These are phyloP conservation scores for Monilinia fructigena DNA, from an alignment of 2,329 filamentous ascomycete genomes.

Conservation along the genomic window DNA sequence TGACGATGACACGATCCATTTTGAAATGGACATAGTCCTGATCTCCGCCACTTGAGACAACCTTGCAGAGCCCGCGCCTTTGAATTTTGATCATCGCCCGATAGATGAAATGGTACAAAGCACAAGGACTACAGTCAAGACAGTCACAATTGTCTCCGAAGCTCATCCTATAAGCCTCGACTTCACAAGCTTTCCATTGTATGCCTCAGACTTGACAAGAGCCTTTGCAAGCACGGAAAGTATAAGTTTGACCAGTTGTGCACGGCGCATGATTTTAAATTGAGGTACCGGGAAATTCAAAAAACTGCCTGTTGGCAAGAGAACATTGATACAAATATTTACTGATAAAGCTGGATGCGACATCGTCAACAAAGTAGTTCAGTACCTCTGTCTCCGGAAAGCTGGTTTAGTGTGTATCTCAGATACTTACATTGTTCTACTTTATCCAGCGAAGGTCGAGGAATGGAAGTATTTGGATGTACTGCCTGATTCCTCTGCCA, in stretches of 20 bases:
- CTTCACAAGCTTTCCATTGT: neutral
- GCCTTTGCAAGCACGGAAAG: slow-evolving; percentile 9
- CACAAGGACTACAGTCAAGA: neutral
- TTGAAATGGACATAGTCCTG: neutral
- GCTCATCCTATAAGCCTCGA: neutral
- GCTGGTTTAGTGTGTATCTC: slow-evolving; percentile 31
- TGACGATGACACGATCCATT: neutral
- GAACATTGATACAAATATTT: slow-evolving; percentile 23
- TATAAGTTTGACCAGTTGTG: slow-evolving; percentile 31
- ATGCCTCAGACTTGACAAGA: slow-evolving; percentile 1
- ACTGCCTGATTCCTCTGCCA: slow-evolving; percentile 2
- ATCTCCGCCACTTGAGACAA: neutral
- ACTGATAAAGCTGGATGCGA: slow-evolving; percentile 20
- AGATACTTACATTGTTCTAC: slow-evolving; percentile 30
- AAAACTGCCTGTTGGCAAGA: slow-evolving; percentile 26
- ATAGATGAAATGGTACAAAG: neutral
- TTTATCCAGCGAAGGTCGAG: slow-evolving; percentile 33
- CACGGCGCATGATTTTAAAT: slow-evolving; percentile 34
- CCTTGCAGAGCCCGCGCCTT: neutral
- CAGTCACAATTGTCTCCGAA: slow-evolving; percentile 1
- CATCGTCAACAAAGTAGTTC: slow-evolving; percentile 26
- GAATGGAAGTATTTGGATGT: slow-evolving; percentile 38
- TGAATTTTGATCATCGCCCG: neutral
- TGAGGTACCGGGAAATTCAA: slow-evolving; percentile 22
- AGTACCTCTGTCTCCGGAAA: slow-evolving; percentile 30